phyloP scores from a whole-genome alignment of 768 basidiomycete species.

The Tricholoma matsutake region DNA sequence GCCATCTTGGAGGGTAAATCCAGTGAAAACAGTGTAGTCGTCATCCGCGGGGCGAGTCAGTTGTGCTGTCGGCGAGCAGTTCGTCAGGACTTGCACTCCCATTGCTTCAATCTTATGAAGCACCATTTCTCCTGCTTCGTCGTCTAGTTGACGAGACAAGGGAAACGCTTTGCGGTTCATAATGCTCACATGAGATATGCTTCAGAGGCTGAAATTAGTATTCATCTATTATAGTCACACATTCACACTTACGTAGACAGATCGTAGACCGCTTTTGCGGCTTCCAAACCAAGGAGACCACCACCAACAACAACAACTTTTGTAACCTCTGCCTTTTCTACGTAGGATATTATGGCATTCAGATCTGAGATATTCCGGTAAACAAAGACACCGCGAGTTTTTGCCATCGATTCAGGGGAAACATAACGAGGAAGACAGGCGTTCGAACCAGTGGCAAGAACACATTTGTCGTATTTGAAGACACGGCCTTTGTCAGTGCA shows the following conservation, averaged over 20 bases:
- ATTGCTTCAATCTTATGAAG: constrained; percentile 18
- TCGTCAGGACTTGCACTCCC: constrained; percentile 12
- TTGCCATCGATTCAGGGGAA: constrained; percentile 33
- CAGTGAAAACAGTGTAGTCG: constrained; percentile 36
- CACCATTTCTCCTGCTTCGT: constrained; percentile 24
- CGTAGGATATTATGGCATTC: constrained; percentile 58
- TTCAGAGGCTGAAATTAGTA: neutral
- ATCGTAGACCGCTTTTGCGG: constrained; percentile 70
- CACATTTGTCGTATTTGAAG: constrained; percentile 56
- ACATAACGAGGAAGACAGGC: constrained; percentile 62
- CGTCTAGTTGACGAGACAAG: constrained; percentile 25
- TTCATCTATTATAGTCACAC: neutral
- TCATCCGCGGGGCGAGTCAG: constrained; percentile 23
- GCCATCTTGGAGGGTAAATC: constrained; percentile 50
- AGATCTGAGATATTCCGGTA: constrained; percentile 73
- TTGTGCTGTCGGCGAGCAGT: constrained; percentile 28
- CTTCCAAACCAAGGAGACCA: constrained; percentile 69
- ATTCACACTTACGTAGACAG: neutral
- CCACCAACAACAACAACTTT: constrained; percentile 63
- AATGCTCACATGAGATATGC: neutral
- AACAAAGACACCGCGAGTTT: constrained; percentile 59
- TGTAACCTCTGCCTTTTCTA: constrained; percentile 42
- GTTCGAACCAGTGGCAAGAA: constrained; percentile 68
- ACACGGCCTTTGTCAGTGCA: constrained; percentile 42
- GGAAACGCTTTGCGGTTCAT: constrained; percentile 1